phyloP scores from a whole-genome alignment of 2,329 filamentous ascomycete species.

The Fusarium succisae region DNA sequence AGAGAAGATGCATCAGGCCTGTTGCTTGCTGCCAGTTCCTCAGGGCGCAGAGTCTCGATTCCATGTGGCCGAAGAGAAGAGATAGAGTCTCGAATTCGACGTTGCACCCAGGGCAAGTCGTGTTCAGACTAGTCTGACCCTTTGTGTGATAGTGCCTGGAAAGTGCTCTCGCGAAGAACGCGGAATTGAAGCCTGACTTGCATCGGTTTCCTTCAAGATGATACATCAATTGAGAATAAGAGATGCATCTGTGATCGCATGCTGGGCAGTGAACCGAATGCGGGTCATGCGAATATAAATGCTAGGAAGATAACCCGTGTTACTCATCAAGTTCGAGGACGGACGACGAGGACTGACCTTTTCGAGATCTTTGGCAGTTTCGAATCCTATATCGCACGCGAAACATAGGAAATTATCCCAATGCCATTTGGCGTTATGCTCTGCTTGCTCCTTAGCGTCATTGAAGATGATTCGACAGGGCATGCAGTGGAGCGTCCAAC shows the following conservation, averaged over 20 bases:
- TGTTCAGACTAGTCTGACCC: not conserved
- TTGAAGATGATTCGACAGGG: not conserved
- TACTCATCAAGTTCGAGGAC: not conserved
- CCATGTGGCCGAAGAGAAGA: not conserved
- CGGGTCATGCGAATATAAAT: not conserved
- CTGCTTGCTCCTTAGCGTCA: not conserved
- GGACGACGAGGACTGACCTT: not conserved
- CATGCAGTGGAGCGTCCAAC: not conserved
- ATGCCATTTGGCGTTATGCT: not conserved
- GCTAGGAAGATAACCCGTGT: not conserved
- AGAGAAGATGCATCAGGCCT: not conserved
- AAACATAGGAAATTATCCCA: not conserved
- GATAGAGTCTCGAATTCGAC: not conserved
- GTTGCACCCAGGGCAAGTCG: not conserved
- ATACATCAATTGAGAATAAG: not conserved
- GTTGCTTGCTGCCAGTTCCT: not conserved
- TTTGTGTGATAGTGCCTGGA: not conserved
- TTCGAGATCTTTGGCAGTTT: not conserved
- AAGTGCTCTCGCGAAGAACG: not conserved
- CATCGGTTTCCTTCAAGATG: not conserved
- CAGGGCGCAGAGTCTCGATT: not conserved
- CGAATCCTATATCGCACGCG: not conserved
- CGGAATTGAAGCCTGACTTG: not conserved
- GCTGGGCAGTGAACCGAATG: not conserved
- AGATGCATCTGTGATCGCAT: not conserved